These are phyloP conservation scores for Xylaria sp. DNA, from an alignment of 2,329 filamentous ascomycete genomes.

Conservation along the genomic window DNA sequence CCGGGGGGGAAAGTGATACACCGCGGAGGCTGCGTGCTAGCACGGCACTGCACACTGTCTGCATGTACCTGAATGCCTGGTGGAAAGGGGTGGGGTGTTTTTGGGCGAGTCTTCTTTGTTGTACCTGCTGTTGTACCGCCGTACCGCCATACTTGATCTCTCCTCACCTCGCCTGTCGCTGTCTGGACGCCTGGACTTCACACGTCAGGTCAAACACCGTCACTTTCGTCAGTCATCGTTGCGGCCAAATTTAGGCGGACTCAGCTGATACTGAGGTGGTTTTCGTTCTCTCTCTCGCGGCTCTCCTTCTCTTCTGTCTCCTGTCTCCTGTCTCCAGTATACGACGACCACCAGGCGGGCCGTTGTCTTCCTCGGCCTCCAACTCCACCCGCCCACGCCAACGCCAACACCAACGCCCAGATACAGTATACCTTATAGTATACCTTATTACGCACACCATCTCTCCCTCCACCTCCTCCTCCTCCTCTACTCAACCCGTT, in stretches of 20 bases:
- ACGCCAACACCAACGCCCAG: neutral
- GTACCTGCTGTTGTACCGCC: constrained; percentile 8
- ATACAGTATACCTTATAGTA: no score
- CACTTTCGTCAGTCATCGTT: constrained; percentile 18
- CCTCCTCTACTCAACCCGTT: constrained; percentile 12
- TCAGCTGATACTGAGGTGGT: neutral
- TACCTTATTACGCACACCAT: constrained; percentile 1
- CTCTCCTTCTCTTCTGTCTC: neutral
- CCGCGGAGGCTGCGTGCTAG: neutral
- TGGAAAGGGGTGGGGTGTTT: constrained; percentile 20
- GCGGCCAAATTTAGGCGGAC: constrained; percentile 12
- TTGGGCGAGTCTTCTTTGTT: neutral
- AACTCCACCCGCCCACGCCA: neutral
- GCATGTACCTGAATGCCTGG: no score
- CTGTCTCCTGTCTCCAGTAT: neutral
- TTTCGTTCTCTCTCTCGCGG: neutral
- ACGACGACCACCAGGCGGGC: no score
- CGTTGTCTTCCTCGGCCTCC: neutral
- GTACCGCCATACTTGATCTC: constrained; percentile 4
- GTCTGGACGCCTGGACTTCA: neutral
- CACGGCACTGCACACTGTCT: constrained; percentile 20
- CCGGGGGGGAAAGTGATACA: constrained; percentile 25
- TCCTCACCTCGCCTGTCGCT: constrained; percentile 22
- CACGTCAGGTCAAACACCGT: neutral
- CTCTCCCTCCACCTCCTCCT: neutral